Conservation (phyloP, 345 rosid genomes). For the Citropsis articulata region DNA sequence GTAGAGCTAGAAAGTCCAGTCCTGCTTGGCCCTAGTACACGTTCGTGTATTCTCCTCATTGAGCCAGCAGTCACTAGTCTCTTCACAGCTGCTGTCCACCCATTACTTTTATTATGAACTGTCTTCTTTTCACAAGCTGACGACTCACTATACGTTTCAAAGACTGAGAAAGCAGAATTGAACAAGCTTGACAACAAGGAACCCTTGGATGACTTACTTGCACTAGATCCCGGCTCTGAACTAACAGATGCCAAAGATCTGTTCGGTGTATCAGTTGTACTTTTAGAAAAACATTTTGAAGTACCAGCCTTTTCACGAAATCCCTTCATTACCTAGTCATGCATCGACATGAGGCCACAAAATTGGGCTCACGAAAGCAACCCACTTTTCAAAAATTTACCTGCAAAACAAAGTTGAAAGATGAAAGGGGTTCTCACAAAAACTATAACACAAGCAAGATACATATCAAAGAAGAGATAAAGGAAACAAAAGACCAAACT, state of each 20-base stretch:
- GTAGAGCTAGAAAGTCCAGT: constrained; percentile 60
- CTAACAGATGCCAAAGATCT: constrained; percentile 42
- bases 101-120: constrained; percentile 42
- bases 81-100: constrained; percentile 71
- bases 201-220: constrained; percentile 40
- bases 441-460: background rate
- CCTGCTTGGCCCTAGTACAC: constrained; percentile 66
- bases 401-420: constrained; percentile 12
- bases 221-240: constrained; percentile 46
- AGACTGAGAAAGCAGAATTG: constrained; percentile 63
- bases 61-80: constrained; percentile 67
- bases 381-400: constrained; percentile 13
- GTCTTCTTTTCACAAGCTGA: constrained; percentile 42
- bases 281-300: constrained; percentile 43
- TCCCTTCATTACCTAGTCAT: constrained; percentile 72
- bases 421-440: background rate
- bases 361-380: constrained; percentile 26
- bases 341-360: constrained; percentile 14
- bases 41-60: constrained; percentile 87
- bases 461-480: background rate
- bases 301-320: constrained; percentile 50
- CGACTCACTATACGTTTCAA: constrained; percentile 48
- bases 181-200: constrained; percentile 61
- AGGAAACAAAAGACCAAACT: background rate
- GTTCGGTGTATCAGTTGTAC: constrained; percentile 32